Evolutionary conservation across 371 early-diverging fungal genomes (phyloP), one percentile per base, ranked within the genome.

Genomic region (Mucor piriformis): DNA sequence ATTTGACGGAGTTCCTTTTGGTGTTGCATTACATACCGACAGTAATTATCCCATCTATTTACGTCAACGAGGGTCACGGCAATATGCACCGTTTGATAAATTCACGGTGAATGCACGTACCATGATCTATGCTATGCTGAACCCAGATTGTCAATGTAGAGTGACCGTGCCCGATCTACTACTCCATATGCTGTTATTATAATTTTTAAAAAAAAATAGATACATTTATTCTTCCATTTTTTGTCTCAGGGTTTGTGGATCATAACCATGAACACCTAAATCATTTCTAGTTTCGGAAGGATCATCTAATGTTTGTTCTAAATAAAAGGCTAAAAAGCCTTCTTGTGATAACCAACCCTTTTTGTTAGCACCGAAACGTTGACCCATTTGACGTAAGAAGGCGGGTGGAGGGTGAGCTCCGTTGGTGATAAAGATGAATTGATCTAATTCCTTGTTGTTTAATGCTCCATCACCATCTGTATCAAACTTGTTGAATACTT

Each of bases 121-220:
- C 7, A 61, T 92, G 23, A 71, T 91, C 58, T 89, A 91, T 69
- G 67, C 74, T 21, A 92, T 97, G 62, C 73, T 97, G 11, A 88
- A 94, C 46, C 94, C 95, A 6, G 82, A 90, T 59, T 79, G 87
- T 1, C 70, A 76, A 13, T 82, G 79, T 37, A 85, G 94, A 24
- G 76, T 85, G 35, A 79, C 83, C 2, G 80, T 88, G 29, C 74
- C 75, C 21, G 78, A 78, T 24, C 70, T 91, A 4, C 20, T 88
- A 4, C 20, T 88, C 29, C 67, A 74, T 18, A 74, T 87, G 70
- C 69, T 24, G 12, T 13, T 10, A 37, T 13, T 10, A 37, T 37
- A 37, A 37, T 10, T 29, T 10, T 20, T n/a, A 56, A 44, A 20
- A 47, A 34, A 34, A 46, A 37, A 53, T 20, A 48, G 43, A 13